These are phyloP conservation scores for Albophoma yamanashiensis DNA, from an alignment of 2,329 filamentous ascomycete genomes.

Conservation along the genomic window DNA sequence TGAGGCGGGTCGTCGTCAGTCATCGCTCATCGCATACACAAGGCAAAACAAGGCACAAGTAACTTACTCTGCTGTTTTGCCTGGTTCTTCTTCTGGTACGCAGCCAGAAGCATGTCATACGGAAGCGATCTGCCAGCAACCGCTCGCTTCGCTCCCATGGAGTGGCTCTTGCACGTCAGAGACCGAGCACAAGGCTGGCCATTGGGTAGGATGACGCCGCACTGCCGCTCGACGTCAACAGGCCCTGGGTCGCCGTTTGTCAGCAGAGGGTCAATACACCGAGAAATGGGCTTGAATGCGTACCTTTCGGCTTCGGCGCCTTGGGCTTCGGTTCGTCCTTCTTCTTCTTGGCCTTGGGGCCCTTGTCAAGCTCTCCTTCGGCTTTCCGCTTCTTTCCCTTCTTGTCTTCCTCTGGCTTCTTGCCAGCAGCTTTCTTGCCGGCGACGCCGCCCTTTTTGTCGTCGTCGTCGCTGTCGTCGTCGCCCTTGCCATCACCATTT, in stretches of 20 bases:
- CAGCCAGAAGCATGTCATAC: constrained; percentile 83
- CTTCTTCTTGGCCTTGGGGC: constrained; percentile 84
- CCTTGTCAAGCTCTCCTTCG: constrained; percentile 67
- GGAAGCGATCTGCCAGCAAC: constrained; percentile 80
- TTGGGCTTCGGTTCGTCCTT: constrained; percentile 86
- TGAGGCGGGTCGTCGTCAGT: neutral
- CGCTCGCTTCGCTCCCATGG: constrained; percentile 87
- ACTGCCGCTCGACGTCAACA: constrained; percentile 89
- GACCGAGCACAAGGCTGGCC: constrained; percentile 81
- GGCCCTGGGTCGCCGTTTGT: constrained; percentile 40
- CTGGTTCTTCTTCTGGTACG: constrained; percentile 96
- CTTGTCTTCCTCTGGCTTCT: constrained; percentile 55
- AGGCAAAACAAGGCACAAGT: neutral
- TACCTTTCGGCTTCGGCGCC: constrained; percentile 72
- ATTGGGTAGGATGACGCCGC: constrained; percentile 76
- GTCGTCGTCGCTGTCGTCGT: constrained; percentile 35
- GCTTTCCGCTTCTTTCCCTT: constrained; percentile 73
- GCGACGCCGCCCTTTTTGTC: constrained; percentile 31
- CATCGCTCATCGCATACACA: neutral
- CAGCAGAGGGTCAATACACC: neutral
- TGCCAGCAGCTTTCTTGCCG: constrained; percentile 54
- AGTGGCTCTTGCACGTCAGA: constrained; percentile 86
- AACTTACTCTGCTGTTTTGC: constrained; percentile 88
- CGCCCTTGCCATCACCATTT: constrained; percentile 36
- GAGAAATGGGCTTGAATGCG: neutral